Evolutionary conservation across 805 yeast genomes (phyloP).

Genomic region (Candida ovalis): DNA sequence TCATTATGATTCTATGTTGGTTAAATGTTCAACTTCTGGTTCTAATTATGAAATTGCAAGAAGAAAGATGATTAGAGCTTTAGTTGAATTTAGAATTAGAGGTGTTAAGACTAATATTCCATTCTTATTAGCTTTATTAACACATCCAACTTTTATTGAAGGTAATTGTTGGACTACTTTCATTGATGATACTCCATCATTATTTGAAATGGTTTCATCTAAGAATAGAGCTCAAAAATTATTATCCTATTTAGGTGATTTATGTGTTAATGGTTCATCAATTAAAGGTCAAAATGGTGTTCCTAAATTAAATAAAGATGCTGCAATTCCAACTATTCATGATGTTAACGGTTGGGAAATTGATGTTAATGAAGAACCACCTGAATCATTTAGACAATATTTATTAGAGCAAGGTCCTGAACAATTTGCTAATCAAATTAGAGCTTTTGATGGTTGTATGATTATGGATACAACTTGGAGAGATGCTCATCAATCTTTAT

Average conservation of each 20-base stretch:
- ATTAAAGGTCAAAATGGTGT: slow-evolving; percentile 93
- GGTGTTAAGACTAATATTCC: slow-evolving; percentile 99
- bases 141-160: slow-evolving; percentile 79
- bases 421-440: slow-evolving; percentile 83
- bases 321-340: slow-evolving; percentile 69
- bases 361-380: slow-evolving; percentile 49
- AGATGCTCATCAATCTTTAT: slow-evolving; percentile 97
- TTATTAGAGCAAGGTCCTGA: slow-evolving; percentile 83
- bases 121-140: slow-evolving; percentile 84
- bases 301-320: slow-evolving; percentile 77
- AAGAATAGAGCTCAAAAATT: slow-evolving; percentile 96
- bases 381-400: slow-evolving; percentile 90
- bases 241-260: slow-evolving; percentile 84
- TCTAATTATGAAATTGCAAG: slow-evolving; percentile 95
- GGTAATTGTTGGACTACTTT: slow-evolving; percentile 98
- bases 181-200: slow-evolving; percentile 94
- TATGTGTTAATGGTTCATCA: slow-evolving; percentile 93
- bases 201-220: slow-evolving; percentile 91
- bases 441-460: slow-evolving; percentile 79
- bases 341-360: slow-evolving; percentile 59
- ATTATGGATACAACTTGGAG: slow-evolving; percentile 99
- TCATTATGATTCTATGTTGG: slow-evolving; percentile 97
- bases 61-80: slow-evolving; percentile 94
- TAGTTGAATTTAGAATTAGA: slow-evolving; percentile 96
- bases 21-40: slow-evolving; percentile 96